These are phyloP conservation scores for Fusarium sp. DNA, from an alignment of 2,329 filamentous ascomycete genomes.

Conservation along the genomic window DNA sequence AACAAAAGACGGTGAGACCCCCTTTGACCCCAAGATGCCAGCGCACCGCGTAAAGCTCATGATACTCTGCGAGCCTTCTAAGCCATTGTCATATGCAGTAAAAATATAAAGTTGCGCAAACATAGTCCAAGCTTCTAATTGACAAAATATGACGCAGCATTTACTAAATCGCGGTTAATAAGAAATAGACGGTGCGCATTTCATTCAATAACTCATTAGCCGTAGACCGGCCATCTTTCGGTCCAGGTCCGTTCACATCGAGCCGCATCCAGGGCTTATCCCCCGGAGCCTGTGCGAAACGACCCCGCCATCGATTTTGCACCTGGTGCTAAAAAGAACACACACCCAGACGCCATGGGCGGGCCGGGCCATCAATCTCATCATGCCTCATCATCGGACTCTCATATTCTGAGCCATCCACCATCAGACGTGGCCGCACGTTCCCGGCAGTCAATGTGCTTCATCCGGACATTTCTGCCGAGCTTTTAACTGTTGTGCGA, in stretches of 20 bases:
- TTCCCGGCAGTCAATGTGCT: slow-evolving; percentile 14
- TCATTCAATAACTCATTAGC: slow-evolving; percentile 1
- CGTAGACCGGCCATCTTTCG: not conserved
- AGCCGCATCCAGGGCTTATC: slow-evolving; percentile 28
- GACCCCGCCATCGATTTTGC: slow-evolving; percentile 17
- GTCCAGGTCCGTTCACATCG: slow-evolving; percentile 7
- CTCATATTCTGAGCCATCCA: slow-evolving; percentile 33
- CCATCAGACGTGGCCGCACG: slow-evolving; percentile 35
- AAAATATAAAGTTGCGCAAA: not conserved
- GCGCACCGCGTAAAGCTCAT: slow-evolving; percentile 15
- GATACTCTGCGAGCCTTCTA: not conserved
- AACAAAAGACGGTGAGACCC: slow-evolving; percentile 36
- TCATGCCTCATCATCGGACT: slow-evolving; percentile 20
- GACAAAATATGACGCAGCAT: slow-evolving; percentile 9
- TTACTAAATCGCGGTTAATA: not conserved
- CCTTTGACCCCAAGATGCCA: slow-evolving; percentile 20
- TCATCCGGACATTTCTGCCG: not conserved
- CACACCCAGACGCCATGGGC: slow-evolving; percentile 11
- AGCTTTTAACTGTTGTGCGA: not conserved
- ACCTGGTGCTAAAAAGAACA: not conserved
- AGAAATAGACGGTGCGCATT: slow-evolving; percentile 13
- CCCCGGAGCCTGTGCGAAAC: slow-evolving; percentile 26
- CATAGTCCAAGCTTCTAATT: slow-evolving; percentile 1
- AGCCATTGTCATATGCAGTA: not conserved
- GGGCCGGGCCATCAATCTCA: slow-evolving; percentile 24